Evolutionary conservation across 2,329 filamentous ascomycete species (phyloP), one percentile per base, ranked within the genome.

Genomic region (Colletotrichum cordylinicola): DNA sequence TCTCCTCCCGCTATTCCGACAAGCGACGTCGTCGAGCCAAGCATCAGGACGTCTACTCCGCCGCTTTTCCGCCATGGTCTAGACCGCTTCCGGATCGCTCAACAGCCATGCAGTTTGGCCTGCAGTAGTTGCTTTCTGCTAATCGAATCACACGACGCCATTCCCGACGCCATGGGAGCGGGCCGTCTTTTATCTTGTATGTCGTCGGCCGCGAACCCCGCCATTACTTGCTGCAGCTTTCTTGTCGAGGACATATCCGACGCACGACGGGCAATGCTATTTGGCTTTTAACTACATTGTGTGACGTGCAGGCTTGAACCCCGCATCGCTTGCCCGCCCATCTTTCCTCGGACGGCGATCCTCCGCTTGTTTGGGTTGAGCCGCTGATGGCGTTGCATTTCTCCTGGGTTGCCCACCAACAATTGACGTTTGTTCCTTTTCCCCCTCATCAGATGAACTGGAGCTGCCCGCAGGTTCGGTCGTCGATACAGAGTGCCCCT

Each of bases 301-400:
- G 43, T 52, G 43, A 52, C 43, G n/a, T 52, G 43, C 43, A 52
- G 12, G 10, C 43, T 31, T 0, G 15, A 31, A 58, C 24, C 27
- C 55, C 21, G 55, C 43, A 52, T 29, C 7, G 0, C 15, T 15
- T 29, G n/a, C n/a, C 21, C 27, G 9, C 9, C 43, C 72, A 52
- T 74, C 72, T 65, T 58, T 71, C 43, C 27, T 64, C 73, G 69
- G 73, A 56, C 69, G 73, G 48, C 33, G 69, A 75, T 67, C 73
- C 39, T 75, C 73, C 69, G 73, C 69, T 33, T 8, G 43, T 43
- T 52, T 35, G 31, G 72, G 24, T 21, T 52, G 24, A 24, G 29
- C 24, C 55, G 64, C 35, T 31, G n/a, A 56, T 75, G 69, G 69
- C 24, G 62, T 72, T 31, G 69, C 33, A 68, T 72, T 72, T 72